Conservation (phyloP, 208 protist species). For the Crithidia expoeki region DNA sequence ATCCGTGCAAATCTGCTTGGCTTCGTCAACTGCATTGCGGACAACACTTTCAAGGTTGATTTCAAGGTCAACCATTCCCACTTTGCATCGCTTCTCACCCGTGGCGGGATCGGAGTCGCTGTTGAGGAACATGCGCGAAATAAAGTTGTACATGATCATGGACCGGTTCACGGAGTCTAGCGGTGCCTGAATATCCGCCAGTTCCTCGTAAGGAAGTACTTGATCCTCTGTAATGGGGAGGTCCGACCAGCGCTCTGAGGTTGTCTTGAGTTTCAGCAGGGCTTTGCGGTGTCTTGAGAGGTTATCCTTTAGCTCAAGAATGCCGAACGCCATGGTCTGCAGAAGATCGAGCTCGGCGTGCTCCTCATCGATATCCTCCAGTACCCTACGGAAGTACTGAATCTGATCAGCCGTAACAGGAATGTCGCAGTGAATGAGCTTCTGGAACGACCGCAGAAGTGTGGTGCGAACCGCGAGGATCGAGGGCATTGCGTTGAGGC, state of each 20-base stretch:
- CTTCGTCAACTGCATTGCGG: slow-evolving; percentile 82
- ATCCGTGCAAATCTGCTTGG: slow-evolving; percentile 89
- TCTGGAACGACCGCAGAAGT: slow-evolving; percentile 74
- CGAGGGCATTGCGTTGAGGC: slow-evolving; percentile 86
- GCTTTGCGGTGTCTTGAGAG: slow-evolving; percentile 65
- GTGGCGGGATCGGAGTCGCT: slow-evolving; percentile 29
- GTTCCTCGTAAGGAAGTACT: slow-evolving; percentile 56
- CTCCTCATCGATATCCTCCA: slow-evolving; percentile 75
- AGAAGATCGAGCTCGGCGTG: slow-evolving; percentile 74
- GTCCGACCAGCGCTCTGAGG: slow-evolving; percentile 31
- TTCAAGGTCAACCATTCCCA: slow-evolving; percentile 86
- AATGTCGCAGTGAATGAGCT: slow-evolving; percentile 71
- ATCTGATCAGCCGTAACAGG: slow-evolving; percentile 48
- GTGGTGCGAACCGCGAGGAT: slow-evolving; percentile 74
- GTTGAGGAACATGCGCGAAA: slow-evolving; percentile 83
- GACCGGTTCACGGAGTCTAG: slow-evolving; percentile 66
- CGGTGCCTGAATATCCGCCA: slow-evolving; percentile 68
- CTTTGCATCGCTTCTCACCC: slow-evolving; percentile 37
- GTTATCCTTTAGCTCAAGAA: slow-evolving; percentile 85
- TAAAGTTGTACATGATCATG: slow-evolving; percentile 88
- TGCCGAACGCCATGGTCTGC: slow-evolving; percentile 76
- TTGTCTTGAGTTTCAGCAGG: slow-evolving; percentile 57
- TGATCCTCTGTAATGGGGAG: slow-evolving; percentile 49
- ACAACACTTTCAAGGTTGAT: slow-evolving; percentile 88
- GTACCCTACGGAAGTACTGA: slow-evolving; percentile 58